A percentile compares a stretch with the other conserved stretches of the same genome.
These are phyloP conservation scores for Dujonia santamariae DNA, from an alignment of 1,139 yeast genomes.

Conservation along the genomic window DNA sequence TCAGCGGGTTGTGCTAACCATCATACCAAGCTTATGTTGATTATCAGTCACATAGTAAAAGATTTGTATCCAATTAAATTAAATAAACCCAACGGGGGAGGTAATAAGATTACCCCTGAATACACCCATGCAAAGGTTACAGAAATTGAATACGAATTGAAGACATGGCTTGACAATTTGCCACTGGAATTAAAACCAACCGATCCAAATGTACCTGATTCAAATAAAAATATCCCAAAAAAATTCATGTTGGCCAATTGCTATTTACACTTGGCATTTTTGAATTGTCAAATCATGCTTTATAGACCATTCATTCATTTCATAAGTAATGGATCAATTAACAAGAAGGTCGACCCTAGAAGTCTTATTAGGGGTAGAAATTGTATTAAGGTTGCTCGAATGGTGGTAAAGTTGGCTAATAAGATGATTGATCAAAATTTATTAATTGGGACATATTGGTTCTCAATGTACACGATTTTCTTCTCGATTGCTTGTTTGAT, in stretches of 20 bases:
- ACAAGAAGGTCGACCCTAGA: conserved; percentile 43
- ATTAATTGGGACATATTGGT: conserved; percentile 89
- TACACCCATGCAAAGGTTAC: conserved; percentile 64
- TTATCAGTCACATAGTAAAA: conserved; percentile 41
- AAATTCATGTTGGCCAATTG: conserved; percentile 70
- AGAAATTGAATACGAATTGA: conserved; percentile 67
- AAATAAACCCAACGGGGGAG: conserved; percentile 9
- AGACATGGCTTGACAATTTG: conserved; percentile 70
- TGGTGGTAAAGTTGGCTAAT: conserved; percentile 79
- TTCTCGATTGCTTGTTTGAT: conserved; percentile 86
- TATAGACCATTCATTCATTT: conserved; percentile 93
- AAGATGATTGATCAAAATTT: conserved; percentile 75
- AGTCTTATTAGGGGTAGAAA: conserved; percentile 70
- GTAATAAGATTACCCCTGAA: conserved; percentile 26
- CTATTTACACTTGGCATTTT: conserved; percentile 70
- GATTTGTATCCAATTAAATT: conserved; percentile 43
- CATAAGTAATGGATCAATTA: conserved; percentile 53
- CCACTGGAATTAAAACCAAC: conserved; percentile 78
- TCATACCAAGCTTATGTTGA: conserved; percentile 67
- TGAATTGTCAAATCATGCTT: conserved; percentile 80
- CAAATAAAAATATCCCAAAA: conserved; percentile 48
- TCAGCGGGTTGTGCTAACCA: conserved; percentile 83
- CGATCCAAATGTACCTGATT: conserved; percentile 38
- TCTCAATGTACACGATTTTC: conserved; percentile 86
- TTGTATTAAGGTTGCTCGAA: conserved; percentile 81